Conservation (phyloP, 2,329 filamentous ascomycete genomes). For the Simplicillium aogashimaense region DNA sequence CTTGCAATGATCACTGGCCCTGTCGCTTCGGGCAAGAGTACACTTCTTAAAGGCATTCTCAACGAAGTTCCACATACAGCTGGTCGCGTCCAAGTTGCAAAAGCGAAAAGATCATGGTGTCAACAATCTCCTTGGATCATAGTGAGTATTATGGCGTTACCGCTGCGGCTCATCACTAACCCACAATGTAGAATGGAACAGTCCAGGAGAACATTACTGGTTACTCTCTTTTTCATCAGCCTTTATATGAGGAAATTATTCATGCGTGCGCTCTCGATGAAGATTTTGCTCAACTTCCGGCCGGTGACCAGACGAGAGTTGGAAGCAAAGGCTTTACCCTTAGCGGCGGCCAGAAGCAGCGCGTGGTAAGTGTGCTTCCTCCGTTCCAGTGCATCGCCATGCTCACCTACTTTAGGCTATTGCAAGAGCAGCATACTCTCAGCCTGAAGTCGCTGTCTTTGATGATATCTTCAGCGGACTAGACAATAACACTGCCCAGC, state of each 20-base stretch:
- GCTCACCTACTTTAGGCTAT: constrained; percentile 15
- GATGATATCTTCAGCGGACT: constrained; percentile 29
- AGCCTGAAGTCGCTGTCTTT: constrained; percentile 19
- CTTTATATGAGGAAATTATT: constrained; percentile 15
- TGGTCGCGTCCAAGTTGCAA: not conserved
- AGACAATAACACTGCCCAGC: constrained; percentile 21
- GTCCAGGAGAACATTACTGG: constrained; percentile 24
- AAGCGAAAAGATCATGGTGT: not conserved
- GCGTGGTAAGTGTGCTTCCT: constrained; percentile 19
- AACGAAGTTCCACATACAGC: not conserved
- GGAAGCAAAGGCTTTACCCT: constrained; percentile 35
- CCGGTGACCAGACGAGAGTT: constrained; percentile 26
- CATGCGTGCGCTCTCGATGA: constrained; percentile 21
- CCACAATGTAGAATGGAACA: constrained; percentile 16
- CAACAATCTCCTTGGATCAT: not conserved
- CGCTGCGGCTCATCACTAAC: too few species aligned
- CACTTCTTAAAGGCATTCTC: constrained; percentile 13
- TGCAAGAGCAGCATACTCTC: constrained; percentile 26
- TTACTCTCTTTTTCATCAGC: constrained; percentile 14
- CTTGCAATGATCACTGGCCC: constrained; percentile 32
- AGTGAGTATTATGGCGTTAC: too few species aligned
- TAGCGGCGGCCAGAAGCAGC: constrained; percentile 36
- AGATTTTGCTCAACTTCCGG: constrained; percentile 20
- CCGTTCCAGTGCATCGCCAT: not conserved
- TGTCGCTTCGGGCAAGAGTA: constrained; percentile 33